Conservation (phyloP, 495 filamentous ascomycete genomes). For the Oidiodendron maius region DNA sequence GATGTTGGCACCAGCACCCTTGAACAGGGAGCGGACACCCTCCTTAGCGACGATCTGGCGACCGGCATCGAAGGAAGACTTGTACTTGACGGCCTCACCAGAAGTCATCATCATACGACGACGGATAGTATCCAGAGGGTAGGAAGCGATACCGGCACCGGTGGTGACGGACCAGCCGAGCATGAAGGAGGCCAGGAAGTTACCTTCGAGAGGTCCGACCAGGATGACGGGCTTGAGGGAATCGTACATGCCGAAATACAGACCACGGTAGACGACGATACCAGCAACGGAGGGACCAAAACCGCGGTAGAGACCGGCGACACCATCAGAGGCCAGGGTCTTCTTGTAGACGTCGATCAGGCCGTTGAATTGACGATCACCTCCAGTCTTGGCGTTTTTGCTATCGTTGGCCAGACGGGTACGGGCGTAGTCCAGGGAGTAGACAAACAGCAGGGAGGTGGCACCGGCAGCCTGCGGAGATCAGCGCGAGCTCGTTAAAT, state of each 20-base stretch:
- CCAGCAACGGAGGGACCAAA: slow-evolving; percentile 98
- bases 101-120: slow-evolving; percentile 99
- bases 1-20: slow-evolving; percentile 99
- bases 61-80: slow-evolving; percentile 86
- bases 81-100: slow-evolving; percentile 98
- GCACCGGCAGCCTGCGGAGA: slow-evolving; percentile 82
- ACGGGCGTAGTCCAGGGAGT: slow-evolving; percentile 99
- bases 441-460: slow-evolving; percentile 99
- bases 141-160: slow-evolving; percentile 99
- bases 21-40: slow-evolving; percentile 97
- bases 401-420: slow-evolving; percentile 99
- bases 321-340: slow-evolving; percentile 96
- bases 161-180: slow-evolving; percentile 99
- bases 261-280: slow-evolving; percentile 99
- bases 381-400: slow-evolving; percentile 92
- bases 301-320: slow-evolving; percentile 99
- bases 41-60: slow-evolving; percentile 94
- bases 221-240: slow-evolving; percentile 99
- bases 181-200: slow-evolving; percentile 97
- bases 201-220: slow-evolving; percentile 84
- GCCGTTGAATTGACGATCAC: slow-evolving; percentile 99
- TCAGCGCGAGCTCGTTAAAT: slow-evolving; percentile 29
- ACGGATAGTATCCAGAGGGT: slow-evolving; percentile 98
- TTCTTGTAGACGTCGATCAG: slow-evolving; percentile 99
- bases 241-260: slow-evolving; percentile 99